phyloP scores from a whole-genome alignment of 768 basidiomycete species.

The Podaxis sp. region DNA sequence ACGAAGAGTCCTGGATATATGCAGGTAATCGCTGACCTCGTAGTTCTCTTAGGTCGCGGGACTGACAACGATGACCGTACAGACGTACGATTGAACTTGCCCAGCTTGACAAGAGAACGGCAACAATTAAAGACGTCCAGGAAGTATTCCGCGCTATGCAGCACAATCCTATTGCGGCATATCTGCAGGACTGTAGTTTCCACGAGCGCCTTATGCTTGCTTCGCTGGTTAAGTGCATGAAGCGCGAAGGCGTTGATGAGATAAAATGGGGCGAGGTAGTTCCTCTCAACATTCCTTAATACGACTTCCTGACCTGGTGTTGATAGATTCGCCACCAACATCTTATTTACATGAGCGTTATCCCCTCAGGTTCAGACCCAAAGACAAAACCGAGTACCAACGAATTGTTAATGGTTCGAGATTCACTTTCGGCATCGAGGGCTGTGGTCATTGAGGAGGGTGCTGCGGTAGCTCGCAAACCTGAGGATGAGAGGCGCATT shows the following conservation, averaged over 20 bases:
- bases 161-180: slow-evolving; percentile 85
- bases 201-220: slow-evolving; percentile 89
- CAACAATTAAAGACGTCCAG: slow-evolving; percentile 66
- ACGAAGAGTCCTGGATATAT: slow-evolving; percentile 87
- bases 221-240: slow-evolving; percentile 75
- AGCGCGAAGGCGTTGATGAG: slow-evolving; percentile 82
- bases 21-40: slow-evolving; percentile 49
- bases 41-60: background rate
- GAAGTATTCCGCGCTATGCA: slow-evolving; percentile 84
- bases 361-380: slow-evolving; percentile 57
- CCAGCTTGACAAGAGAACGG: slow-evolving; percentile 43
- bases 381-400: slow-evolving; percentile 49
- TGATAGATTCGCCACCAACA: slow-evolving; percentile 73
- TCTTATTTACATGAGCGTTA: slow-evolving; percentile 58
- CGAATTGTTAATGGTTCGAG: slow-evolving; percentile 68
- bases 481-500: slow-evolving; percentile 62
- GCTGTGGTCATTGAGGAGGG: slow-evolving; percentile 74
- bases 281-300: background rate
- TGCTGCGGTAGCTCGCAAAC: slow-evolving; percentile 46
- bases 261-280: slow-evolving; percentile 80
- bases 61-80: background rate
- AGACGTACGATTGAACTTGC: slow-evolving; percentile 86
- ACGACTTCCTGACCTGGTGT: background rate
- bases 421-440: slow-evolving; percentile 72
- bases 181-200: slow-evolving; percentile 74